phyloP scores from a whole-genome alignment of 768 basidiomycete species.

The Mycena sanguinolenta region DNA sequence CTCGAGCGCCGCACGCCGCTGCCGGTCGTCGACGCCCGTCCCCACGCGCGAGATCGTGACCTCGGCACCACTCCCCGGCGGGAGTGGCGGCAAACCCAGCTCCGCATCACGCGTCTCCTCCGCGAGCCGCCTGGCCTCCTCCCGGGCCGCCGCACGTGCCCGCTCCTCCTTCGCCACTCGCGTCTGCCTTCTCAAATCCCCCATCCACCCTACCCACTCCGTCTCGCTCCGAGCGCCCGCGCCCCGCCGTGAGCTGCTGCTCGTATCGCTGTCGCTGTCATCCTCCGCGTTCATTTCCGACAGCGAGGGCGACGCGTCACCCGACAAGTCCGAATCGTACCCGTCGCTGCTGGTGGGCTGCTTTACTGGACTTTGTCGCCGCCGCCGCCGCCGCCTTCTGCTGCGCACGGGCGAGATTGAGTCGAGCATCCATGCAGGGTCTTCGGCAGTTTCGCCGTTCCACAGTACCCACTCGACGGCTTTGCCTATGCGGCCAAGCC shows the following conservation, averaged over 20 bases:
- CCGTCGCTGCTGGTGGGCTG: conserved; percentile 35
- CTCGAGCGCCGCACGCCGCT: conserved; percentile 44
- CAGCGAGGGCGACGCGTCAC: conserved; percentile 25
- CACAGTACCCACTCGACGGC: conserved; percentile 64
- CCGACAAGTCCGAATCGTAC: conserved; percentile 36
- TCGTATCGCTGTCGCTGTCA: conserved; percentile 44
- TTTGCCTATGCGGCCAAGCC: conserved; percentile 68
- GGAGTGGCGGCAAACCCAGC: conserved; percentile 18
- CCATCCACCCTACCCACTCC: conserved; percentile 79
- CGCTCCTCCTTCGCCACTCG: conserved; percentile 45
- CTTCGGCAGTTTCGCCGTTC: conserved; percentile 34
- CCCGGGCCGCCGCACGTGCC: background rate
- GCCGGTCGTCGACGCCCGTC: conserved; percentile 38
- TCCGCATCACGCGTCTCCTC: conserved; percentile 36
- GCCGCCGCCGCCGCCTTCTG: background rate
- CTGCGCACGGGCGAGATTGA: background rate
- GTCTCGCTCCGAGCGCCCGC: conserved; percentile 55
- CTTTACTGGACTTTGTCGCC: background rate
- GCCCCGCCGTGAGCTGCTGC: background rate
- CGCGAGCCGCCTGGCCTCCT: conserved; percentile 35
- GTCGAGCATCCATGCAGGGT: conserved; percentile 5
- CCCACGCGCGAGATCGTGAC: conserved; percentile 31
- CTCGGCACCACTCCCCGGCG: background rate
- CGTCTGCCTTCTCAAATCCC: conserved; percentile 62
- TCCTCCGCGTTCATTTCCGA: conserved; percentile 52